A percentile compares a stretch with the other conserved stretches of the same genome.
Conservation (phyloP, 306 rosid species). For the Vigna nakashimae region DNA sequence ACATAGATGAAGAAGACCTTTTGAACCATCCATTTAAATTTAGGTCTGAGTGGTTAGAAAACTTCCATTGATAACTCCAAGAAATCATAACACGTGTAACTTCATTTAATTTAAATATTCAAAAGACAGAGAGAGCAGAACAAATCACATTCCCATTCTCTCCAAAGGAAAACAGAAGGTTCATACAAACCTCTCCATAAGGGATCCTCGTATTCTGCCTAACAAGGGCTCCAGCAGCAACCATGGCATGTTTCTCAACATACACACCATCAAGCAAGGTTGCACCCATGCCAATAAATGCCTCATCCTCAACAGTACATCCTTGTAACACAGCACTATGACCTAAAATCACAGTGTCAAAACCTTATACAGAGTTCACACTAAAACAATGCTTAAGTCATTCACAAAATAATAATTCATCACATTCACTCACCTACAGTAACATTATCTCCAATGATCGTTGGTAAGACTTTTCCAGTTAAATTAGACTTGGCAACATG, state of each 20-base stretch:
- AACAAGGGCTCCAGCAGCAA: constrained; percentile 97
- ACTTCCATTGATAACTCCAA: constrained; percentile 12
- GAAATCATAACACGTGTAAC: constrained; percentile 23
- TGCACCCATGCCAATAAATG: constrained; percentile 97
- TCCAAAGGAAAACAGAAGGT: constrained; percentile 9
- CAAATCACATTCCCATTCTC: constrained; percentile 14
- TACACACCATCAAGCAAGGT: constrained; percentile 89
- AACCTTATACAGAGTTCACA: constrained; percentile 37
- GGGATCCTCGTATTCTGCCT: constrained; percentile 93
- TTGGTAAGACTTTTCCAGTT: constrained; percentile 91
- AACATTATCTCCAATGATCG: constrained; percentile 88
- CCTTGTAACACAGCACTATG: constrained; percentile 95
- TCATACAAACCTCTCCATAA: constrained; percentile 84
- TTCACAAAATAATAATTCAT: constrained; percentile 38
- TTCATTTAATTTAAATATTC: constrained; percentile 17
- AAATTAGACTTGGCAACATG: constrained; percentile 90
- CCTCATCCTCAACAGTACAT: constrained; percentile 95
- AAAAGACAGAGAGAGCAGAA: not conserved
- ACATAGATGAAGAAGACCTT: constrained; percentile 22
- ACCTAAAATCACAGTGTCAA: constrained; percentile 54
- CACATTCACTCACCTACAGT: constrained; percentile 78
- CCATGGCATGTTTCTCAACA: constrained; percentile 94
- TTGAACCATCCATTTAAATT: constrained; percentile 24
- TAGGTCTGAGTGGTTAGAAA: not conserved
- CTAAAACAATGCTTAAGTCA: constrained; percentile 29